Conservation (phyloP, 1,284 basidiomycete species). For the Ustilago xerochloae region DNA sequence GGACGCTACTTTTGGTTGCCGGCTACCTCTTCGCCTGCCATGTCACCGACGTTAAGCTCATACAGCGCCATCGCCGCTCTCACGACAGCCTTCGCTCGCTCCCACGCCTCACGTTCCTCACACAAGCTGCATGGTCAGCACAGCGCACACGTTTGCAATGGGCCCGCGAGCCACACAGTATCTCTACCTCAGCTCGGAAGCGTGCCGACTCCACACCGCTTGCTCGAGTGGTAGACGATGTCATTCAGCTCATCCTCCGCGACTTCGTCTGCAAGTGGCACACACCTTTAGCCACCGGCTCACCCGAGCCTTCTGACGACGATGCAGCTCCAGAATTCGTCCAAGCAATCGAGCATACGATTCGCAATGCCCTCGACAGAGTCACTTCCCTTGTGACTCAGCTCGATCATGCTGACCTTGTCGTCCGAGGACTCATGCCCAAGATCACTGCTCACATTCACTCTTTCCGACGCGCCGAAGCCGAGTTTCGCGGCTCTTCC, state of each 20-base stretch:
- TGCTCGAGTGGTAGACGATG: constrained; percentile 17
- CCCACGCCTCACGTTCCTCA: constrained; percentile 40
- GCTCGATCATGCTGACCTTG: constrained; percentile 80
- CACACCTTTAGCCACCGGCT: constrained; percentile 39
- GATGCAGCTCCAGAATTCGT: constrained; percentile 84
- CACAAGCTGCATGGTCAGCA: constrained; percentile 46
- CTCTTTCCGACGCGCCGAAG: constrained; percentile 89
- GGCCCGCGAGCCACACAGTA: constrained; percentile 27
- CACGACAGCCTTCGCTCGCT: constrained; percentile 17
- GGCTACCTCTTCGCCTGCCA: constrained; percentile 27
- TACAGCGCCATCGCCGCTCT: background rate
- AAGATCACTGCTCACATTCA: constrained; percentile 88
- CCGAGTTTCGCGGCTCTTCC: constrained; percentile 75
- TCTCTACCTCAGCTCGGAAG: background rate
- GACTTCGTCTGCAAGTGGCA: constrained; percentile 63
- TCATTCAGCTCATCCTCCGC: constrained; percentile 51
- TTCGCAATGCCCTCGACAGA: constrained; percentile 77
- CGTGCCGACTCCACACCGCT: constrained; percentile 10
- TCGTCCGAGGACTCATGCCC: constrained; percentile 86
- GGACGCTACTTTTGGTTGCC: constrained; percentile 12
- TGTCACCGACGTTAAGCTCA: constrained; percentile 12
- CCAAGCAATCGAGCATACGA: constrained; percentile 79
- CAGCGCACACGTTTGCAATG: constrained; percentile 38
- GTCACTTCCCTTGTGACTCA: constrained; percentile 73
- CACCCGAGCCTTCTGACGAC: constrained; percentile 1